Conservation (phyloP, 1,139 yeast species). For the Blastobotrys petasosporus region DNA sequence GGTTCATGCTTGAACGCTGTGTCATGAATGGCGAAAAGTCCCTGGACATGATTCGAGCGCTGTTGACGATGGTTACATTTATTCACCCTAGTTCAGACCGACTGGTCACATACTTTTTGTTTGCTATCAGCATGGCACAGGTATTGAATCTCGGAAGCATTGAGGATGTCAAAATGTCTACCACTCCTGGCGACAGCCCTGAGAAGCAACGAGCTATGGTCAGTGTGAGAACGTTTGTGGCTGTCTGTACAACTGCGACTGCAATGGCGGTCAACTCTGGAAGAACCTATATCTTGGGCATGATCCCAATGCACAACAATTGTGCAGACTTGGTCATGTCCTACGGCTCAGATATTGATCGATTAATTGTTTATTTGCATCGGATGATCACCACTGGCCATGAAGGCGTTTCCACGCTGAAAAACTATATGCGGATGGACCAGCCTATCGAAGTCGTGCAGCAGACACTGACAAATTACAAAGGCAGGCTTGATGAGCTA, state of each 20-base stretch:
- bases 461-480: not conserved
- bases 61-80: conserved; percentile 10
- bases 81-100: conserved; percentile 4
- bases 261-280: conserved; percentile 7
- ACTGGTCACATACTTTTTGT: not conserved
- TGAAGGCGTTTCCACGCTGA: not conserved
- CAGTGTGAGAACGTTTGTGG: not conserved
- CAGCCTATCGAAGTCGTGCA: not conserved
- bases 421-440: not conserved
- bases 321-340: not conserved
- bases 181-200: not conserved
- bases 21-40: conserved; percentile 43
- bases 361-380: not conserved
- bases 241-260: not conserved
- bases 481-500: not conserved
- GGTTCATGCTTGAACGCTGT: conserved; percentile 42
- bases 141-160: conserved; percentile 29
- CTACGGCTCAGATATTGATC: not conserved
- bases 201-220: not conserved
- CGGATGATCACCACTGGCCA: conserved; percentile 1
- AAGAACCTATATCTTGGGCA: not conserved
- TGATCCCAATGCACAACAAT: not conserved
- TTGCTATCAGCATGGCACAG: not conserved
- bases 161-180: conserved; percentile 35
- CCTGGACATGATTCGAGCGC: conserved; percentile 24